Evolutionary conservation across 1,284 basidiomycete genomes (phyloP).

Genomic region (Boletus smithii): DNA sequence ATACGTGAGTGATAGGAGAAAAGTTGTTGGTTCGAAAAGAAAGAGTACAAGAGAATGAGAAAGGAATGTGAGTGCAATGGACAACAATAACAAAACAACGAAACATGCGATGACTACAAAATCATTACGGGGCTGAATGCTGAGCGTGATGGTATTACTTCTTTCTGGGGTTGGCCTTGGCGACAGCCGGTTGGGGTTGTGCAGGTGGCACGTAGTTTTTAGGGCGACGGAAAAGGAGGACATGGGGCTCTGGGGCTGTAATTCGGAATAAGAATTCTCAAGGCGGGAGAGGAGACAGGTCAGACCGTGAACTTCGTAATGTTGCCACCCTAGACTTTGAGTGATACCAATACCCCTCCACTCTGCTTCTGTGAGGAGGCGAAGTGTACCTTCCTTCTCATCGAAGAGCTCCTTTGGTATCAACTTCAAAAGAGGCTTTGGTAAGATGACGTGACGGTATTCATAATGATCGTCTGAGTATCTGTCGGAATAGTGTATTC

Average conservation of each 20-base stretch:
- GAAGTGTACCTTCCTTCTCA: conserved; percentile 76
- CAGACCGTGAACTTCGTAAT: conserved; percentile 94
- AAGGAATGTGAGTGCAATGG: conserved; percentile 21
- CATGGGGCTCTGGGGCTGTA: conserved; percentile 82
- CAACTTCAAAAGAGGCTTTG: conserved; percentile 84
- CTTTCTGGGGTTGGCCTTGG: conserved; percentile 38
- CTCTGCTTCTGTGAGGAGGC: conserved; percentile 82
- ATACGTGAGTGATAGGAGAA: conserved; percentile 9
- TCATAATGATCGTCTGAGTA: conserved; percentile 81
- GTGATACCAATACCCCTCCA: conserved; percentile 97
- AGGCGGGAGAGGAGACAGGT: conserved; percentile 7
- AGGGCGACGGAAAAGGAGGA: conserved; percentile 72
- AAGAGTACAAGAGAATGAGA: conserved; percentile 12
- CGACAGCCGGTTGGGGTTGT: conserved; percentile 35
- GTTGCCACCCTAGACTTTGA: conserved; percentile 95
- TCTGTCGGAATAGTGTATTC: conserved; percentile 81
- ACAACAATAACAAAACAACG: conserved; percentile 18
- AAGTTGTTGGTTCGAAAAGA: conserved; percentile 8
- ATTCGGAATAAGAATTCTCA: conserved; percentile 10
- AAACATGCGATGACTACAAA: conserved; percentile 27
- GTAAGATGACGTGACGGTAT: conserved; percentile 91
- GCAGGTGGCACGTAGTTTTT: conserved; percentile 59
- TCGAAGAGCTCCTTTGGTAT: conserved; percentile 83
- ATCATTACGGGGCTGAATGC: conserved; percentile 6
- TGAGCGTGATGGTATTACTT: conserved; percentile 23